Conservation (phyloP, 495 filamentous ascomycete species). For the Astrothelium macrocarpum region DNA sequence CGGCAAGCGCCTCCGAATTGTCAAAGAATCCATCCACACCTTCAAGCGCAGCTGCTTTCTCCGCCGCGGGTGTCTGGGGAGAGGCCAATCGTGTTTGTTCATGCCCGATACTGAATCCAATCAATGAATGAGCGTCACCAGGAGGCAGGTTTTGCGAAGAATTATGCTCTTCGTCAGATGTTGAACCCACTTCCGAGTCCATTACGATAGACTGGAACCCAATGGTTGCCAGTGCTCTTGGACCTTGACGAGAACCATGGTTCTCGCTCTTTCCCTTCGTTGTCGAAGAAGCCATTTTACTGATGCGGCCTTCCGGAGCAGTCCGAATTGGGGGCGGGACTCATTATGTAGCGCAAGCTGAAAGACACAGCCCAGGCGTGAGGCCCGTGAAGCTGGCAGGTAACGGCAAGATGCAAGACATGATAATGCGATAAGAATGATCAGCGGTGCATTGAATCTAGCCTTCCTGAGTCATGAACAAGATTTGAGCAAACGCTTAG, state of each 20-base stretch:
- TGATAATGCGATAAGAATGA: too few relatives aligned
- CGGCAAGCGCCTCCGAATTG: constrained; percentile 17
- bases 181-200: constrained; percentile 5
- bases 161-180: constrained; percentile 22
- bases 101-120: constrained; percentile 68
- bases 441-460: too few relatives aligned
- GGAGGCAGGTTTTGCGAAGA: constrained; percentile 11
- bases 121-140: constrained; percentile 52
- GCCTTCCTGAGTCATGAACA: too few relatives aligned
- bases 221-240: constrained; percentile 15
- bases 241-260: not conserved
- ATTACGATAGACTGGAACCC: constrained; percentile 12
- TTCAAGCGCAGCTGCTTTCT: constrained; percentile 63
- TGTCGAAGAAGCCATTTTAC: not conserved
- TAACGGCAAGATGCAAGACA: not conserved
- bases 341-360: not conserved
- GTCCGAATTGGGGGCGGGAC: not conserved
- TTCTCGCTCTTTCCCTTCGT: not conserved
- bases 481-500: too few relatives aligned
- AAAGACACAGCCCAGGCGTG: not conserved
- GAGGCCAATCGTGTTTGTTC: constrained; percentile 62
- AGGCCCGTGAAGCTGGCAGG: constrained; percentile 1
- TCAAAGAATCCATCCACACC: constrained; percentile 46
- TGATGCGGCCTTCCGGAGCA: not conserved
- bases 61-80: constrained; percentile 60